Conservation (phyloP, 208 protist genomes). For the Acanthamoeba castellanii region DNA sequence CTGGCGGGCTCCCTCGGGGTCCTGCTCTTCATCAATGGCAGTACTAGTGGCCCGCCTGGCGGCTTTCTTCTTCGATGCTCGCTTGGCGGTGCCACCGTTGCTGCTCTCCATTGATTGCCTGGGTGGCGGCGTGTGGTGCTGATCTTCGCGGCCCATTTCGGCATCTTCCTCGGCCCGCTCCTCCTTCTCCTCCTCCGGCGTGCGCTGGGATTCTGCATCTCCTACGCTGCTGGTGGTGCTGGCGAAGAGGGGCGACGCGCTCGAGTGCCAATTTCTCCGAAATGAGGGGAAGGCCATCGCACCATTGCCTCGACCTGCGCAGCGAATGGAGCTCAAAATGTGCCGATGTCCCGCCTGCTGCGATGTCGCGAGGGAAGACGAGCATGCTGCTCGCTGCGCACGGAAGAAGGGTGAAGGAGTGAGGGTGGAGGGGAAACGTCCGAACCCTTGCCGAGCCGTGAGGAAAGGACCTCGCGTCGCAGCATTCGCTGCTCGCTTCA, state of each 20-base stretch:
- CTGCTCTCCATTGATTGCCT: neutral
- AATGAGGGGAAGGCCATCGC: neutral
- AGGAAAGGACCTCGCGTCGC: neutral
- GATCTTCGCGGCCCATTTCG: neutral
- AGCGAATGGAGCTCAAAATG: neutral
- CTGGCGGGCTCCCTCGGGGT: neutral
- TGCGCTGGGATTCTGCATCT: neutral
- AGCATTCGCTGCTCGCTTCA: neutral
- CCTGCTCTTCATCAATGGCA: neutral
- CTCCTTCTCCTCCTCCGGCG: neutral
- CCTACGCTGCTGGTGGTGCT: neutral
- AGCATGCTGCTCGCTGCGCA: too few species aligned
- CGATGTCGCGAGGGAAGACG: too few species aligned
- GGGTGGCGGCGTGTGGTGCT: neutral
- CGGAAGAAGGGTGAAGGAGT: too few species aligned
- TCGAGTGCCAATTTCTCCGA: slow-evolving; percentile 22
- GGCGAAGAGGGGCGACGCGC: neutral
- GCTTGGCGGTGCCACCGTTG: neutral
- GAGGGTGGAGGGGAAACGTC: neutral
- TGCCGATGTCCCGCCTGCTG: neutral
- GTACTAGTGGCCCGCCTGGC: neutral
- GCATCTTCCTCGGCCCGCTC: neutral
- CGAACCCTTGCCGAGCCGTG: neutral
- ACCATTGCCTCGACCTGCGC: neutral
- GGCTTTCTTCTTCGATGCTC: neutral